Evolutionary conservation across 495 filamentous ascomycete genomes (phyloP).

Genomic region (Aspergillus indologenus): DNA sequence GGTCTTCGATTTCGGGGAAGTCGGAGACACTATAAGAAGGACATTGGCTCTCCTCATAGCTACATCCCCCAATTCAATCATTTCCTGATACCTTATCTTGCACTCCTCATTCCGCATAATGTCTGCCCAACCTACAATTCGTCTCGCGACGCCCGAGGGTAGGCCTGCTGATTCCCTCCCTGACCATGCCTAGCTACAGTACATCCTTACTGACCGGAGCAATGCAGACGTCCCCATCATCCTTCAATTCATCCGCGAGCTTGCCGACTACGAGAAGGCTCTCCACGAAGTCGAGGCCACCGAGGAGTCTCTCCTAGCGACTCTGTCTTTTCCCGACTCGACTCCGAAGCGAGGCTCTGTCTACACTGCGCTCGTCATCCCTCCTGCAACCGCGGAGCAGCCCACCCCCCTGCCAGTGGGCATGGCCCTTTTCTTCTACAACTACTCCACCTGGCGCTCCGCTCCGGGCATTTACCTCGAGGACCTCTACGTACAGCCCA

Average conservation of each 20-base stretch:
- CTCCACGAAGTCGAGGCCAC: conserved; percentile 76
- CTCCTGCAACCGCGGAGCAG: conserved; percentile 26
- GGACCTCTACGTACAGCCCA: conserved; percentile 78
- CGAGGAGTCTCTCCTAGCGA: conserved; percentile 63
- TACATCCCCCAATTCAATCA: neutral
- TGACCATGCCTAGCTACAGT: neutral
- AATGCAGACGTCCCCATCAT: conserved; percentile 76
- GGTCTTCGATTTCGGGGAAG: neutral
- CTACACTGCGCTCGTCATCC: conserved; percentile 43
- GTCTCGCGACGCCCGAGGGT: conserved; percentile 49
- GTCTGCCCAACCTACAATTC: conserved; percentile 42
- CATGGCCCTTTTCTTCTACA: conserved; percentile 68
- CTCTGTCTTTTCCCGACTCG: conserved; percentile 68
- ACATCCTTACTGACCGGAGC: conserved; percentile 1
- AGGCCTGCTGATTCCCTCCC: conserved; percentile 7
- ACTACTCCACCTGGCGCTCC: conserved; percentile 81
- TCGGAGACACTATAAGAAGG: neutral
- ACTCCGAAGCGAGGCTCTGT: conserved; percentile 39
- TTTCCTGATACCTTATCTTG: neutral
- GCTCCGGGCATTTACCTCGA: conserved; percentile 91
- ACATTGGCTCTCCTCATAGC: neutral
- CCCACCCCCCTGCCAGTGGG: conserved; percentile 44
- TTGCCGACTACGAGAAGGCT: conserved; percentile 79
- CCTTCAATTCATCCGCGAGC: conserved; percentile 77
- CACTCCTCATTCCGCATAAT: conserved; percentile 16